These are phyloP conservation scores for Yamadazyma kanchanaburiensis DNA, from an alignment of 1,139 yeast genomes.

Conservation along the genomic window DNA sequence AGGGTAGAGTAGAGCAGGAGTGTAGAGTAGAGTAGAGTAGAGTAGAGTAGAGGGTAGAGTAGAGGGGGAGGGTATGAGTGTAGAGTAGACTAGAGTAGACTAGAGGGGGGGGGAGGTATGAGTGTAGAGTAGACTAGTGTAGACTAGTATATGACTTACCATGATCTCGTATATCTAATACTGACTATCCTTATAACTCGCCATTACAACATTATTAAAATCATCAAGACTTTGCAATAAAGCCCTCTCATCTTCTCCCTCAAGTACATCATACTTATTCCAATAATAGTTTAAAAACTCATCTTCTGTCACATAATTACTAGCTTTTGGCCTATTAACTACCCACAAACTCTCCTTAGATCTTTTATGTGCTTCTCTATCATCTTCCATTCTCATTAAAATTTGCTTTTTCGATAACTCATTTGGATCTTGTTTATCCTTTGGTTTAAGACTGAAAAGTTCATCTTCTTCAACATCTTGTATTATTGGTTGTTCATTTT, in stretches of 20 bases:
- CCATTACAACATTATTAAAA: constrained; percentile 47
- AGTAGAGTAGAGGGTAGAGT: too few species aligned
- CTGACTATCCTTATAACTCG: constrained; percentile 38
- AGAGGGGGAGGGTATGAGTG: too few species aligned
- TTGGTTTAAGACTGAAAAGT: constrained; percentile 28
- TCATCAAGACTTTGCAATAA: constrained; percentile 49
- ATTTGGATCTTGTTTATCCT: constrained; percentile 19
- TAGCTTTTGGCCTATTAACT: constrained; percentile 47
- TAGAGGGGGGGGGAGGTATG: too few species aligned
- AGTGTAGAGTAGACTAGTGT: too few species aligned
- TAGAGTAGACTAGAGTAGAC: too few species aligned
- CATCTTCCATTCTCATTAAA: constrained; percentile 79
- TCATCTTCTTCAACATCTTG: constrained; percentile 26
- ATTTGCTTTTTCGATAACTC: constrained; percentile 52
- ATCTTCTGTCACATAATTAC: constrained; percentile 35
- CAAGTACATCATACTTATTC: constrained; percentile 46
- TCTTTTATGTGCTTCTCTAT: constrained; percentile 78
- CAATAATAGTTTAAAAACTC: constrained; percentile 63
- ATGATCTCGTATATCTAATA: constrained; percentile 5
- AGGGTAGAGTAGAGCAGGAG: too few species aligned
- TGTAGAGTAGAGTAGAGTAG: too few species aligned
- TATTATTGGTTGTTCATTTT: constrained; percentile 20
- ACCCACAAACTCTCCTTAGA: constrained; percentile 77
- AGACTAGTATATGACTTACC: too few species aligned
- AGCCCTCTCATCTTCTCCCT: constrained; percentile 43